phyloP scores from a whole-genome alignment of 352 stramenopile genomes.

The Globisporangium solare region DNA sequence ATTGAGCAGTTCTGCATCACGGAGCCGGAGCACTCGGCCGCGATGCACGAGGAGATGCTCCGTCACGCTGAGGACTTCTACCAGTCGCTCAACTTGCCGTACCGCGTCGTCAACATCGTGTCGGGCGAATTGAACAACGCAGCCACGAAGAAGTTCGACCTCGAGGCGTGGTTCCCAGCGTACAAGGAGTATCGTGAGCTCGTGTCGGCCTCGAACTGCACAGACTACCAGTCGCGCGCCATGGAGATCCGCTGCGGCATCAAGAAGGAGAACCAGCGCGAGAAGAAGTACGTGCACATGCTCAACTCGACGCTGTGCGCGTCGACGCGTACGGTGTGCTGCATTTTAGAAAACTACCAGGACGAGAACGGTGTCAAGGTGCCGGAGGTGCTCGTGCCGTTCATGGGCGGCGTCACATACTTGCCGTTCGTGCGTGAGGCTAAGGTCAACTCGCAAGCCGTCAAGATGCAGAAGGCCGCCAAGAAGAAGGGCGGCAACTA shows the following conservation, averaged over 20 bases:
- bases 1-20: constrained; percentile 99
- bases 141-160: constrained; percentile 99
- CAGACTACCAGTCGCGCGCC: constrained; percentile 95
- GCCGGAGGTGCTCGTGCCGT: constrained; percentile 96
- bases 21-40: constrained; percentile 89
- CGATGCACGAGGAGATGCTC: constrained; percentile 93
- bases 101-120: constrained; percentile 99
- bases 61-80: constrained; percentile 97
- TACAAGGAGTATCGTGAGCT: constrained; percentile 98
- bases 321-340: constrained; percentile 98
- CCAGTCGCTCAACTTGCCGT: constrained; percentile 96
- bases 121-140: constrained; percentile 98
- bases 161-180: constrained; percentile 99
- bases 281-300: constrained; percentile 99
- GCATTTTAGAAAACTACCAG: constrained; percentile 99
- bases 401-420: constrained; percentile 98
- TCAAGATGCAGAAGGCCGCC: constrained; percentile 94
- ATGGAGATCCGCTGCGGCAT: constrained; percentile 97
- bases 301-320: constrained; percentile 99
- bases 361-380: constrained; percentile 96
- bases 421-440: constrained; percentile 96
- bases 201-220: constrained; percentile 99
- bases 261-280: constrained; percentile 93
- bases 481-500: constrained; percentile 90
- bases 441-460: constrained; percentile 88